phyloP scores from a whole-genome alignment of 2,329 filamentous ascomycete species.

The Dactylellina cionopaga region DNA sequence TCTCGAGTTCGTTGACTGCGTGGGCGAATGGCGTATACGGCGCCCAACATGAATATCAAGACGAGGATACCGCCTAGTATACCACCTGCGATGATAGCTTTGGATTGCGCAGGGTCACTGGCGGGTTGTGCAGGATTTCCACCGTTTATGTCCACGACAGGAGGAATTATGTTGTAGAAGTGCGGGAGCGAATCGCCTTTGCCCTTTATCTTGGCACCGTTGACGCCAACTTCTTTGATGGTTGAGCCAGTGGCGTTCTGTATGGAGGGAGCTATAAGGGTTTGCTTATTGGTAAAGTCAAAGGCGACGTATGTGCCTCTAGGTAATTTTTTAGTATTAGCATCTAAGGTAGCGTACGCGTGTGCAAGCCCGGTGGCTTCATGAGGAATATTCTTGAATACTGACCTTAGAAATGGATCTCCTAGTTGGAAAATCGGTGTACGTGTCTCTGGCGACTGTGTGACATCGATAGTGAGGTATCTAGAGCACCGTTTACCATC shows the following conservation, averaged over 20 bases:
- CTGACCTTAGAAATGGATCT: slow-evolving; percentile 39
- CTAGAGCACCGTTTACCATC: slow-evolving; percentile 26
- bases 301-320: slow-evolving; percentile 46
- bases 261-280: slow-evolving; percentile 32
- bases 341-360: neutral
- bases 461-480: slow-evolving; percentile 20
- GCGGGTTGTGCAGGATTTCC: slow-evolving; percentile 32
- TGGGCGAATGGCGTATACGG: slow-evolving; percentile 40
- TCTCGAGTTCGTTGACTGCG: slow-evolving; percentile 39
- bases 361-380: too few species aligned
- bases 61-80: slow-evolving; percentile 38
- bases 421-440: slow-evolving; percentile 30
- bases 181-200: slow-evolving; percentile 11
- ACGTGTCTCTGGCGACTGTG: neutral
- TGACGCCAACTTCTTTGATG: slow-evolving; percentile 25
- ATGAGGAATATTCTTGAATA: too few species aligned
- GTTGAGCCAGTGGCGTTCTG: slow-evolving; percentile 40
- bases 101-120: slow-evolving; percentile 30
- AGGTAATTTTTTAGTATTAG: neutral
- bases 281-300: slow-evolving; percentile 42
- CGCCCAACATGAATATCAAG: slow-evolving; percentile 30
- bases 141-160: slow-evolving; percentile 15
- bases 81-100: slow-evolving; percentile 35
- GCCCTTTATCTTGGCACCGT: slow-evolving; percentile 14
- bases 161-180: slow-evolving; percentile 4